Conservation (phyloP, 2,329 filamentous ascomycete genomes). For the Berkeleyomyces basicola region DNA sequence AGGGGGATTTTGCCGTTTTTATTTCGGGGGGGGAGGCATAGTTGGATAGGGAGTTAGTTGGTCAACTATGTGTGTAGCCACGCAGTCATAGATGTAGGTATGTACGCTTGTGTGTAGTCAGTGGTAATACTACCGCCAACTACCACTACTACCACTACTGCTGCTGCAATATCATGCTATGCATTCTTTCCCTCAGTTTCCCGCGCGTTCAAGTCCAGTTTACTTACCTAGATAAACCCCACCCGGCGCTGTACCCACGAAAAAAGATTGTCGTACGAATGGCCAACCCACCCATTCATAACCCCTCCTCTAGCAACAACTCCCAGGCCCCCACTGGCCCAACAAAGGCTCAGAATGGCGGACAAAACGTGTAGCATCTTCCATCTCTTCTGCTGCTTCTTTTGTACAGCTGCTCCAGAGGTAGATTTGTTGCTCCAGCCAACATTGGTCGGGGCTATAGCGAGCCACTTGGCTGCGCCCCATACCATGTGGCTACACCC, state of each 20-base stretch:
- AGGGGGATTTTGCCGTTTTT: no score
- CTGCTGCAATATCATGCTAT: no score
- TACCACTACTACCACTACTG: no score
- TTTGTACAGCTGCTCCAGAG: slow-evolving; percentile 34
- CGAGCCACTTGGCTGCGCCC: slow-evolving; percentile 72
- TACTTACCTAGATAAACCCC: not conserved
- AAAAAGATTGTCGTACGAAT: slow-evolving; percentile 56
- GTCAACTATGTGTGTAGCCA: no score
- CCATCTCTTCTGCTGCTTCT: slow-evolving; percentile 46
- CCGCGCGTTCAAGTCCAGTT: not conserved
- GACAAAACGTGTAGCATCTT: slow-evolving; percentile 52
- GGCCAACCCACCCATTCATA: slow-evolving; percentile 62
- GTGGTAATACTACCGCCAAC: no score
- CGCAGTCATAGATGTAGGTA: no score
- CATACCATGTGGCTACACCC: slow-evolving; percentile 67
- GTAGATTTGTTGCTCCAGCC: slow-evolving; percentile 28
- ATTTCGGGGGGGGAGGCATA: no score
- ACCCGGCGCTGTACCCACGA: not conserved
- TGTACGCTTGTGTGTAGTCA: no score
- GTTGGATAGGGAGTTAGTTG: no score
- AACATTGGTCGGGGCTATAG: slow-evolving; percentile 40
- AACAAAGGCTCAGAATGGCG: slow-evolving; percentile 43
- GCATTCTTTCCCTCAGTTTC: no score
- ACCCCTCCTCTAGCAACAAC: slow-evolving; percentile 57
- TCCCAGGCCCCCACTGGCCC: slow-evolving; percentile 67